Conservation (phyloP, 1,139 yeast species). For the Yamadazyma oceani region DNA sequence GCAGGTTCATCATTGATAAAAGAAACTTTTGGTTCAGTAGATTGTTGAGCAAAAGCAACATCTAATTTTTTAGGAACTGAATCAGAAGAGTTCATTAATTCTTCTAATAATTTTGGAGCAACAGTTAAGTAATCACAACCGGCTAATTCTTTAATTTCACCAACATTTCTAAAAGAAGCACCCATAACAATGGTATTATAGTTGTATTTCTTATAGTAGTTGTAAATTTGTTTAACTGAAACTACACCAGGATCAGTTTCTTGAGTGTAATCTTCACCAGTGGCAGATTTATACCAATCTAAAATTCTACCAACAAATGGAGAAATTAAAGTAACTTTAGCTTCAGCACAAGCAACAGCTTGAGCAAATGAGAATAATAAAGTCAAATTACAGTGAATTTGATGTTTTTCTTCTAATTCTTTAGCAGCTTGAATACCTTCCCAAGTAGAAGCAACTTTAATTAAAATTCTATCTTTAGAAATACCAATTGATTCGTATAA, state of each 20-base stretch:
- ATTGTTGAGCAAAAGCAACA: slow-evolving; percentile 51
- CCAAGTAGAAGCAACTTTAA: slow-evolving; percentile 97
- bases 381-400: slow-evolving; percentile 93
- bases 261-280: slow-evolving; percentile 81
- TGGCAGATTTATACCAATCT: slow-evolving; percentile 96
- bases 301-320: slow-evolving; percentile 99
- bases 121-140: slow-evolving; percentile 97
- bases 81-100: slow-evolving; percentile 75
- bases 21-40: slow-evolving; percentile 67
- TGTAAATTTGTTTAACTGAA: slow-evolving; percentile 84
- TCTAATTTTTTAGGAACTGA: slow-evolving; percentile 81
- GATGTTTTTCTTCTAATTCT: slow-evolving; percentile 88
- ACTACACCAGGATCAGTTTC: slow-evolving; percentile 95
- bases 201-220: slow-evolving; percentile 96
- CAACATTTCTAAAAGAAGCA: slow-evolving; percentile 98
- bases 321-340: slow-evolving; percentile 90
- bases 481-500: slow-evolving; percentile 85
- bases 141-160: slow-evolving; percentile 95
- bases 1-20: slow-evolving; percentile 82
- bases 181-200: slow-evolving; percentile 99
- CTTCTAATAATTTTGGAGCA: slow-evolving; percentile 90
- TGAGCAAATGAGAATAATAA: slow-evolving; percentile 91
- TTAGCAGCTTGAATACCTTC: slow-evolving; percentile 99
- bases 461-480: slow-evolving; percentile 82
- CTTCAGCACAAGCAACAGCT: slow-evolving; percentile 99